phyloP scores from a whole-genome alignment of 306 rosid species.

The Medicago lupulina region DNA sequence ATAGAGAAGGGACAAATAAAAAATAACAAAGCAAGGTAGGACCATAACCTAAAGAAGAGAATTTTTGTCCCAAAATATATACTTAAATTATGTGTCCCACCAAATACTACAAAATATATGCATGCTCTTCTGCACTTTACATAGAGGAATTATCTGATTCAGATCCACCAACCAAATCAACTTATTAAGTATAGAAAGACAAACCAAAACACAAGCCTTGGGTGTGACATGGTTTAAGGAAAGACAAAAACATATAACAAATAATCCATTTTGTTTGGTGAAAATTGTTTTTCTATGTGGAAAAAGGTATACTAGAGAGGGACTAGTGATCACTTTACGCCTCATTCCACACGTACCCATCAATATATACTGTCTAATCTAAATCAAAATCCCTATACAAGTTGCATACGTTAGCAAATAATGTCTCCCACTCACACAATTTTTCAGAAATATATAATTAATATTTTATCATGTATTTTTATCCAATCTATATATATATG shows the following conservation, averaged over 20 bases:
- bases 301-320: conserved; percentile 50
- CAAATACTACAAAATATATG: conserved; percentile 42
- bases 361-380: conserved; percentile 31
- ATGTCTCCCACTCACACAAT: not conserved
- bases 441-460: not conserved
- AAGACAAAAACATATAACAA: conserved; percentile 17
- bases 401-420: conserved; percentile 25
- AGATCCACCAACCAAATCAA: conserved; percentile 45
- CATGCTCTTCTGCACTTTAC: conserved; percentile 51
- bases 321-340: conserved; percentile 66
- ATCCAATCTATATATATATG: not conserved
- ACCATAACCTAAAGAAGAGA: conserved; percentile 50
- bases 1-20: too few species aligned
- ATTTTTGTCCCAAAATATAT: conserved; percentile 54
- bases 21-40: conserved; percentile 49
- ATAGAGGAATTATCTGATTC: conserved; percentile 34
- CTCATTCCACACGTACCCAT: conserved; percentile 52
- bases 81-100: conserved; percentile 40
- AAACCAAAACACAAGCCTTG: conserved; percentile 38
- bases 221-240: conserved; percentile 46
- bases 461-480: not conserved
- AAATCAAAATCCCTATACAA: conserved; percentile 18
- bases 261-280: conserved; percentile 25
- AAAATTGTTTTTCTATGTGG: conserved; percentile 17
- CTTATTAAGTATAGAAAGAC: conserved; percentile 54